Conservation (phyloP, 2,329 filamentous ascomycete species). For the Colletotrichum musae region DNA sequence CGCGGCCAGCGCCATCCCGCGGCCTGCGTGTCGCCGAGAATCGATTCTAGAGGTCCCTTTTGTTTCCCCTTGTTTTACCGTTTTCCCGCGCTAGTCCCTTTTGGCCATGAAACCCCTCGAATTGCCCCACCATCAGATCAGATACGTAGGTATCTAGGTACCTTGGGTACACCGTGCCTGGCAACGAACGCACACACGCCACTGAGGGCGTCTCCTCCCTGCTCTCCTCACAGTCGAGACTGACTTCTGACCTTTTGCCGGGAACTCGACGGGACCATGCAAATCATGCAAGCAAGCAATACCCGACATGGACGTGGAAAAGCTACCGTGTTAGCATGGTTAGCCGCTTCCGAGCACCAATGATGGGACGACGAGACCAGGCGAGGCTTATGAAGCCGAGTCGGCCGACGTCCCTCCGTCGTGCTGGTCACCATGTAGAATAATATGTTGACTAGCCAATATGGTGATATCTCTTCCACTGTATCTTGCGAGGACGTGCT, state of each 20-base stretch:
- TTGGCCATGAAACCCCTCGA: constrained; percentile 39
- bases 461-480: background rate
- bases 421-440: too few species aligned
- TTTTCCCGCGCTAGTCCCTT: constrained; percentile 38
- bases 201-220: background rate
- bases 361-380: constrained; percentile 3
- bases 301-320: background rate
- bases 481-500: background rate
- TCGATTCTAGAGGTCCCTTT: constrained; percentile 36
- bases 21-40: constrained; percentile 34
- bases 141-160: background rate
- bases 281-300: constrained; percentile 31
- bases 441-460: background rate
- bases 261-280: constrained; percentile 2
- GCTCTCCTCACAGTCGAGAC: background rate
- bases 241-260: constrained; percentile 14
- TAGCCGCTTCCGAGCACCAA: background rate
- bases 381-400: background rate
- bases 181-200: background rate
- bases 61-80: constrained; percentile 39
- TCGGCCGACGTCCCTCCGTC: too few species aligned
- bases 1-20: constrained; percentile 1
- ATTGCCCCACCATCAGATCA: constrained; percentile 39
- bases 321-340: constrained; percentile 8
- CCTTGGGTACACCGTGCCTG: background rate